These are phyloP conservation scores for Irpex sp. DNA, from an alignment of 1,284 basidiomycete genomes.

Conservation along the genomic window DNA sequence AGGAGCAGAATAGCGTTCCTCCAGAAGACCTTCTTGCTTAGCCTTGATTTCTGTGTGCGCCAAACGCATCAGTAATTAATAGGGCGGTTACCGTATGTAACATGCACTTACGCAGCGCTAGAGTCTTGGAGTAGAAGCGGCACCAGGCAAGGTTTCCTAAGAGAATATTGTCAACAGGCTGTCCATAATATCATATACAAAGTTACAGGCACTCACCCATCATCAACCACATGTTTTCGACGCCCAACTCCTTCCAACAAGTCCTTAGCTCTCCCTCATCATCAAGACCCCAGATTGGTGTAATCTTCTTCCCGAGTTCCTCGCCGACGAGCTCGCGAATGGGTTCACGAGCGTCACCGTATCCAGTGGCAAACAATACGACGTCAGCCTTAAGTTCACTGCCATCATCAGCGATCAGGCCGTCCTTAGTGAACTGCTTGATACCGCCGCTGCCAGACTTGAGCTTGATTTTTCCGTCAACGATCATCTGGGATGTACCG, in stretches of 20 bases:
- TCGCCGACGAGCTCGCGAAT: constrained; percentile 32
- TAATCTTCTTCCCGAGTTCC: constrained; percentile 12
- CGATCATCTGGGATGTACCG: constrained; percentile 12
- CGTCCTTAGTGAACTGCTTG: constrained; percentile 15
- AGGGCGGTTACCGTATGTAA: too few relatives aligned
- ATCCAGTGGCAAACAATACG: constrained; percentile 28
- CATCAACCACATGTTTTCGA: constrained; percentile 27
- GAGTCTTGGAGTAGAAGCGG: constrained; percentile 36
- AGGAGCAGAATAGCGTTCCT: constrained; percentile 14
- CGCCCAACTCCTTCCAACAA: constrained; percentile 25
- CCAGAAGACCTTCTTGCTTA: constrained; percentile 17
- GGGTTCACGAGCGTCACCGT: constrained; percentile 31
- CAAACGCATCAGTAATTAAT: too few relatives aligned
- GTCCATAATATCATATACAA: too few relatives aligned
- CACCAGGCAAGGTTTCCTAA: constrained; percentile 32
- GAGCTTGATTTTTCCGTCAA: constrained; percentile 20
- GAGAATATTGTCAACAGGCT: too few relatives aligned
- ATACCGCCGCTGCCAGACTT: constrained; percentile 12
- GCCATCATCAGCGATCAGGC: constrained; percentile 24
- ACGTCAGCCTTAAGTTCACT: constrained; percentile 23
- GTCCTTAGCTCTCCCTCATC: constrained; percentile 21
- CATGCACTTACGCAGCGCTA: constrained; percentile 35
- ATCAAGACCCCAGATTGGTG: constrained; percentile 15
- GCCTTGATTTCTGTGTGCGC: constrained; percentile 21
- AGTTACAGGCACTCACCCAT: constrained; percentile 17